Conservation (phyloP, 2,329 filamentous ascomycete genomes). For the Aspergillus fischeri region DNA sequence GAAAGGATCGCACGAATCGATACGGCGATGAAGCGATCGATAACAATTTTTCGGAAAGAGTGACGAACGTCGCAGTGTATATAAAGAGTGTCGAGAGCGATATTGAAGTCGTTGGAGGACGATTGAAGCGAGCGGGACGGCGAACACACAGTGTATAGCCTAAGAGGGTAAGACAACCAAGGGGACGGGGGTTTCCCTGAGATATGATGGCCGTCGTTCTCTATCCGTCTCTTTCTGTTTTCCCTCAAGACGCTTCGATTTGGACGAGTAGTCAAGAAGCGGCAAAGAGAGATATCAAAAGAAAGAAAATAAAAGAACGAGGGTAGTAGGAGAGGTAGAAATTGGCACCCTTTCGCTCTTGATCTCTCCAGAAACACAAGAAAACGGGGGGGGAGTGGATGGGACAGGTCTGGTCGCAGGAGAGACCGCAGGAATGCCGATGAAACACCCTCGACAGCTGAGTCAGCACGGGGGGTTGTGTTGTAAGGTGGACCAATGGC, state of each 20-base stretch:
- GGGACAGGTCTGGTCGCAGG: conserved; percentile 11
- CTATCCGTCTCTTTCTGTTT: background rate
- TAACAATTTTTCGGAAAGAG: conserved; percentile 7
- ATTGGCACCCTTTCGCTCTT: background rate
- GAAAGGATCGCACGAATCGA: conserved; percentile 12
- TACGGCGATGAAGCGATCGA: conserved; percentile 12
- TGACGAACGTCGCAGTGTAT: conserved; percentile 11
- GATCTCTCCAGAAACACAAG: background rate
- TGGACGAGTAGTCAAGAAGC: background rate
- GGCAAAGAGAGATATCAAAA: background rate
- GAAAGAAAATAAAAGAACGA: background rate
- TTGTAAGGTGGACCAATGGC: conserved; percentile 5
- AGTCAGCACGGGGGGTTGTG: conserved; percentile 13
- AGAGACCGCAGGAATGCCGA: conserved; percentile 20
- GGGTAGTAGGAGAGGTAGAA: background rate
- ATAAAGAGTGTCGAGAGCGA: conserved; percentile 12
- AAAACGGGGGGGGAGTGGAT: conserved; percentile 5
- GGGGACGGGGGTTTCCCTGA: conserved; percentile 4
- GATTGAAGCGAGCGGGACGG: conserved; percentile 28
- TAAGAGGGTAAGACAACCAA: conserved; percentile 10
- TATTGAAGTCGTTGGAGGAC: conserved; percentile 8
- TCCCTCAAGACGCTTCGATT: background rate
- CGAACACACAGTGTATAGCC: conserved; percentile 31
- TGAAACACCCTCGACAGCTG: conserved; percentile 16
- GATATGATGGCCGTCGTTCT: background rate